Percentiles rank a stretch among this genome's conserved stretches.
phyloP scores from a whole-genome alignment of 2,329 filamentous ascomycete genomes.

The Clarireedia homoeocarpa region DNA sequence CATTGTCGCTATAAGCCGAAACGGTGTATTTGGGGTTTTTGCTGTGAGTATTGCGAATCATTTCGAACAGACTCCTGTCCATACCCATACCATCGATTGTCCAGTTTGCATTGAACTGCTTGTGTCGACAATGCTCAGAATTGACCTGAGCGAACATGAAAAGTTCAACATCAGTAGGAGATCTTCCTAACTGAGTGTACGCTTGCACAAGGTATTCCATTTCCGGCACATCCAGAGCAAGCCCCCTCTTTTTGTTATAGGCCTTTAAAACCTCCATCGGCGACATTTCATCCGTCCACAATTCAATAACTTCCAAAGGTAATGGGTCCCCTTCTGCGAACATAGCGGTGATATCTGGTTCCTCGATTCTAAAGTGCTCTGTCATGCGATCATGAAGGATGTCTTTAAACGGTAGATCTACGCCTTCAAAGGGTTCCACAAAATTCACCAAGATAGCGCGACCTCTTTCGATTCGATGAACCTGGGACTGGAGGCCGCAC shows the following conservation, averaged over 20 bases:
- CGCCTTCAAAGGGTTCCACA: slow-evolving; percentile 40
- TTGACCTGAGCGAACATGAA: slow-evolving; percentile 99
- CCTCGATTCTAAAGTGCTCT: slow-evolving; percentile 60
- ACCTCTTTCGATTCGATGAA: slow-evolving; percentile 79
- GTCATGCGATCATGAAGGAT: slow-evolving; percentile 92
- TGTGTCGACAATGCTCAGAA: slow-evolving; percentile 76
- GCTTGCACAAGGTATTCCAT: slow-evolving; percentile 91
- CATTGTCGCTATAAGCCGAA: slow-evolving; percentile 95
- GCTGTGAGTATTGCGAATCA: slow-evolving; percentile 95
- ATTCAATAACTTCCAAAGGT: slow-evolving; percentile 66
- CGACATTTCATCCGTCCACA: slow-evolving; percentile 56
- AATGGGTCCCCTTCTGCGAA: slow-evolving; percentile 61
- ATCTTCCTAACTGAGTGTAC: slow-evolving; percentile 55
- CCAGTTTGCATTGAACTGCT: slow-evolving; percentile 97
- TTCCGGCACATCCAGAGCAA: slow-evolving; percentile 81
- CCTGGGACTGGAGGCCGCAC: slow-evolving; percentile 65
- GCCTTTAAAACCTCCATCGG: slow-evolving; percentile 68
- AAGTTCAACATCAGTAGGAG: slow-evolving; percentile 76
- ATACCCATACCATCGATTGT: slow-evolving; percentile 82
- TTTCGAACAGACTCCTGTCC: slow-evolving; percentile 76
- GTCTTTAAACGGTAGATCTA: slow-evolving; percentile 55
- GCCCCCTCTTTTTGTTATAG: slow-evolving; percentile 76
- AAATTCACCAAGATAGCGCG: slow-evolving; percentile 65
- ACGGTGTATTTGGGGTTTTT: slow-evolving; percentile 74
- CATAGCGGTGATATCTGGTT: slow-evolving; percentile 66